Conservation (phyloP, 768 basidiomycete genomes). For the button mushroom (Agaricus bisporus) region DNA sequence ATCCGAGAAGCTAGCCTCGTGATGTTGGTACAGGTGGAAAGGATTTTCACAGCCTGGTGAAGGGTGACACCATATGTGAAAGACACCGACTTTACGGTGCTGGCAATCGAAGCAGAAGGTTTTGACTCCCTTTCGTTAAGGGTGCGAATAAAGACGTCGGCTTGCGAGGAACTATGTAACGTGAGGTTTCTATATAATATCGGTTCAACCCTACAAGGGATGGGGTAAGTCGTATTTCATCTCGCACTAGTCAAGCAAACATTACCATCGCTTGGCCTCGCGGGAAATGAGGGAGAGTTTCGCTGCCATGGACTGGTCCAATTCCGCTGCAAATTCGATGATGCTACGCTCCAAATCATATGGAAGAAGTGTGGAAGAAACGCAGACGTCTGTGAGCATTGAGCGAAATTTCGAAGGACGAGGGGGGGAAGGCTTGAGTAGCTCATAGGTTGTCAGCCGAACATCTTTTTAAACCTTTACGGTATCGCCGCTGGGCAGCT, state of each 20-base stretch:
- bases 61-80: conserved; percentile 8
- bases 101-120: neutral
- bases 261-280: conserved; percentile 8
- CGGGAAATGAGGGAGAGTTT: conserved; percentile 3
- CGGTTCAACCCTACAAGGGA: conserved; percentile 3
- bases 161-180: neutral
- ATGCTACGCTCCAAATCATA: conserved; percentile 7
- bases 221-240: neutral
- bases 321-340: conserved; percentile 4
- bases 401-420: neutral
- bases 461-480: neutral
- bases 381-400: neutral
- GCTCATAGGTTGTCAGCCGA: neutral
- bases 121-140: neutral
- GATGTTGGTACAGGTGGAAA: neutral
- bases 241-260: neutral
- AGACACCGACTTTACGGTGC: conserved; percentile 6
- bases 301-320: conserved; percentile 3
- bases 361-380: neutral
- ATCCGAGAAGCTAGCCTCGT: conserved; percentile 3
- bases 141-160: conserved; percentile 7
- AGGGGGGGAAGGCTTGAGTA: neutral
- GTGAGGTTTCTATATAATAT: conserved; percentile 7
- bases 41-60: conserved; percentile 8
- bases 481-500: neutral